Percentiles rank a stretch among this genome's conserved stretches.
phyloP scores from a whole-genome alignment of 352 stramenopile species.

The Phytophthora vignae region DNA sequence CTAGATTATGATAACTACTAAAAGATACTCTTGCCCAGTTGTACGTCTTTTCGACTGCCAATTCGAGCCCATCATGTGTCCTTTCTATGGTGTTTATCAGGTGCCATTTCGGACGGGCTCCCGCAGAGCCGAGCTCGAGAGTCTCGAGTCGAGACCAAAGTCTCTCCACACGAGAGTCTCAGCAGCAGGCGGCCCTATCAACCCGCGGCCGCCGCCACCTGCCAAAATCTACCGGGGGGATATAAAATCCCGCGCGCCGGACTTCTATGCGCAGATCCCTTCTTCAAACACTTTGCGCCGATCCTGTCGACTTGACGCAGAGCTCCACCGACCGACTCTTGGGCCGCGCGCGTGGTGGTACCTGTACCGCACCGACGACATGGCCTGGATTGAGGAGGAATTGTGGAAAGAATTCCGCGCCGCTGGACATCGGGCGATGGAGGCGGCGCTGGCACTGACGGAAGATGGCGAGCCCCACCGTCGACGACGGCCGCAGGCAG shows the following conservation, averaged over 20 bases:
- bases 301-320: conserved; percentile 28
- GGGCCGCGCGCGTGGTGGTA: conserved; percentile 19
- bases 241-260: neutral
- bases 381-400: conserved; percentile 42
- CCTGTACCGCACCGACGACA: conserved; percentile 3
- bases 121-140: neutral
- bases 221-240: conserved; percentile 21
- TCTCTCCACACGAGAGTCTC: neutral
- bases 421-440: neutral
- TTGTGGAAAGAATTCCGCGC: conserved; percentile 23
- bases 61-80: conserved; percentile 28
- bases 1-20: conserved; percentile 17
- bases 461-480: neutral
- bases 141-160: too few species aligned
- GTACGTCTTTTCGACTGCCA: conserved; percentile 35
- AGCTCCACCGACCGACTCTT: conserved; percentile 7
- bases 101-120: conserved; percentile 19
- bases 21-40: conserved; percentile 38
- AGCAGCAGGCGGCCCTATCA: conserved; percentile 7
- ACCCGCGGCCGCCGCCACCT: conserved; percentile 22
- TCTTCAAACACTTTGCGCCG: conserved; percentile 25
- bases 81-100: conserved; percentile 38
- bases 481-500: neutral
- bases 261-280: conserved; percentile 25
- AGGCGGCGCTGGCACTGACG: neutral